phyloP scores from a whole-genome alignment of 108 stramenopile genomes.

The Cyclotella choctawhatcheeana region DNA sequence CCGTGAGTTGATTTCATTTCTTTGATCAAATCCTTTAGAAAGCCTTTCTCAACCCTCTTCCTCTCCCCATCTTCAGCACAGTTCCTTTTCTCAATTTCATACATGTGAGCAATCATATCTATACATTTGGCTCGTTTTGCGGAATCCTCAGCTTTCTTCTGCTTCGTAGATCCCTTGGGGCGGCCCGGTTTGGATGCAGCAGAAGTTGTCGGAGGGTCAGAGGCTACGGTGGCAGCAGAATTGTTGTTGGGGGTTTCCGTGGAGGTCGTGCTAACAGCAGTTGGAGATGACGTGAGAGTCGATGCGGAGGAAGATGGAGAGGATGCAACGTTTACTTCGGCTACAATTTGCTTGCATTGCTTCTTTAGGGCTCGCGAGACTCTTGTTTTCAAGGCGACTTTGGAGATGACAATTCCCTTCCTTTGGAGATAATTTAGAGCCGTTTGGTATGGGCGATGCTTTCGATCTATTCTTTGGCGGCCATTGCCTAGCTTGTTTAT shows the following conservation, averaged over 20 bases:
- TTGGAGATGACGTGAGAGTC: constrained; percentile 1
- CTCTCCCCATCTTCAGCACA: not conserved
- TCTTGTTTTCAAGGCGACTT: not conserved
- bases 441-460: not conserved
- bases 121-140: not conserved
- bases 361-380: not conserved
- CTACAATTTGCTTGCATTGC: not conserved
- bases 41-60: constrained; percentile 9
- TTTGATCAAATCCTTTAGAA: constrained; percentile 2
- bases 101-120: not conserved
- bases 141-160: not conserved
- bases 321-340: not conserved
- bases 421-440: not conserved
- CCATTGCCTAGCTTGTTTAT: not conserved
- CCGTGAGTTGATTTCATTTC: not conserved
- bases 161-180: constrained; percentile 12
- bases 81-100: not conserved
- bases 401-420: not conserved
- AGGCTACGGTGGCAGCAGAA: not conserved
- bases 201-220: too few relatives aligned
- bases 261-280: not conserved
- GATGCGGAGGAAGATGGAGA: constrained; percentile 1
- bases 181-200: not conserved
- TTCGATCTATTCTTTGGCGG: not conserved
- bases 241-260: not conserved